A percentile compares a stretch with the other conserved stretches of the same genome.
Conservation (phyloP, 306 rosid genomes). For the Benincasa hispida region DNA sequence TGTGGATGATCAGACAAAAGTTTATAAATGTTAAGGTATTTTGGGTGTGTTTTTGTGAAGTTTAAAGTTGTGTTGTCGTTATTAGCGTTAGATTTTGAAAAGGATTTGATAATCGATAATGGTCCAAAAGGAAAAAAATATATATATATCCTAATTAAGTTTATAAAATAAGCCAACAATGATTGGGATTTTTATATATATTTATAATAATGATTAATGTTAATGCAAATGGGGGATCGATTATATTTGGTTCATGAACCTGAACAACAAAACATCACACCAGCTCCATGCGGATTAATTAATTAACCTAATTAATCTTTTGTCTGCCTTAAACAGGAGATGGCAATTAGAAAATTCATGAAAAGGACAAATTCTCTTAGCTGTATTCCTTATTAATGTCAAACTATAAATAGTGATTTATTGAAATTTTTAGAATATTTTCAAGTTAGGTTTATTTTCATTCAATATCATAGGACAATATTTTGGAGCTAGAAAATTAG, state of each 20-base stretch:
- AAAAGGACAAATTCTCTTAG: background rate
- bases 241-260: slow-evolving; percentile 3
- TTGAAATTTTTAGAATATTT: no score
- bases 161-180: background rate
- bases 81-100: background rate
- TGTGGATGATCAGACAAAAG: background rate
- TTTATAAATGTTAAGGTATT: background rate
- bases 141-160: background rate
- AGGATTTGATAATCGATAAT: background rate
- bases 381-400: background rate
- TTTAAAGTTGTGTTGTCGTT: background rate
- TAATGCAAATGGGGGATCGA: slow-evolving; percentile 1
- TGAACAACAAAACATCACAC: background rate
- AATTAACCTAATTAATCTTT: no score
- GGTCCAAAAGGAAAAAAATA: background rate
- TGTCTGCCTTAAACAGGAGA: background rate
- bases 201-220: background rate
- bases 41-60: background rate
- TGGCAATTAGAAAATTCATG: no score
- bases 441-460: no score
- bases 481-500: no score
- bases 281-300: background rate
- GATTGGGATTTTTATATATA: background rate
- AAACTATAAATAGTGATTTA: background rate
- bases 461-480: no score